Evolutionary conservation across 306 rosid species (phyloP).

Genomic region (Prunus mume): DNA sequence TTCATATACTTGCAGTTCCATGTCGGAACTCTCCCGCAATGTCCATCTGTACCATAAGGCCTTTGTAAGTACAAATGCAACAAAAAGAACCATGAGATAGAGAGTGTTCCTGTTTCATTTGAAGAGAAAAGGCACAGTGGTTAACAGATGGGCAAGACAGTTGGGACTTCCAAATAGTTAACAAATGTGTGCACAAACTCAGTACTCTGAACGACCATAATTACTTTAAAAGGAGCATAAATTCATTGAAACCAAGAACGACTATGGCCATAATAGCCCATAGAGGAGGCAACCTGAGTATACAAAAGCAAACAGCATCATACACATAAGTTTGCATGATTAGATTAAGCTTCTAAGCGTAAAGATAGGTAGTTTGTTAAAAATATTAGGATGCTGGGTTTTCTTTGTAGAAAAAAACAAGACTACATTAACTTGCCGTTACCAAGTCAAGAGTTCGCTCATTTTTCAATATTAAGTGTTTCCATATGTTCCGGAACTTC

Average conservation of each 20-base stretch:
- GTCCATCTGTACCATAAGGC: conserved; percentile 89
- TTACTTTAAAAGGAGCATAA: conserved; percentile 82
- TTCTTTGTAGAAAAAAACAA: background rate
- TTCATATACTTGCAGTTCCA: conserved; percentile 61
- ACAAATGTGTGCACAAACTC: background rate
- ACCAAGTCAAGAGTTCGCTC: background rate
- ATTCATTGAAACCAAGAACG: conserved; percentile 84
- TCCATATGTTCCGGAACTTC: too few relatives aligned
- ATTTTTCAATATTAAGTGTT: background rate
- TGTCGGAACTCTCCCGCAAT: conserved; percentile 56
- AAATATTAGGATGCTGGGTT: background rate
- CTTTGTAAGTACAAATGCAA: conserved; percentile 55
- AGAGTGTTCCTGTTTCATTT: conserved; percentile 73
- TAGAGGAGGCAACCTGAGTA: conserved; percentile 91
- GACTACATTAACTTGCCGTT: background rate
- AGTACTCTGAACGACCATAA: conserved; percentile 4
- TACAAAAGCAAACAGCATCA: background rate
- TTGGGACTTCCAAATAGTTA: background rate
- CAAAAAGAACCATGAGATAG: conserved; percentile 61
- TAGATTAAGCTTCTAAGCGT: background rate
- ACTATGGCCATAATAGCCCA: conserved; percentile 79
- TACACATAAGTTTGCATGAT: background rate
- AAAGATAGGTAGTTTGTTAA: background rate
- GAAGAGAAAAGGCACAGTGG: conserved; percentile 16
- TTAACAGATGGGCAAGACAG: background rate